Percentiles rank a stretch among this genome's conserved stretches.
phyloP scores from a whole-genome alignment of 2,329 filamentous ascomycete genomes.

The Orbilia quercus region DNA sequence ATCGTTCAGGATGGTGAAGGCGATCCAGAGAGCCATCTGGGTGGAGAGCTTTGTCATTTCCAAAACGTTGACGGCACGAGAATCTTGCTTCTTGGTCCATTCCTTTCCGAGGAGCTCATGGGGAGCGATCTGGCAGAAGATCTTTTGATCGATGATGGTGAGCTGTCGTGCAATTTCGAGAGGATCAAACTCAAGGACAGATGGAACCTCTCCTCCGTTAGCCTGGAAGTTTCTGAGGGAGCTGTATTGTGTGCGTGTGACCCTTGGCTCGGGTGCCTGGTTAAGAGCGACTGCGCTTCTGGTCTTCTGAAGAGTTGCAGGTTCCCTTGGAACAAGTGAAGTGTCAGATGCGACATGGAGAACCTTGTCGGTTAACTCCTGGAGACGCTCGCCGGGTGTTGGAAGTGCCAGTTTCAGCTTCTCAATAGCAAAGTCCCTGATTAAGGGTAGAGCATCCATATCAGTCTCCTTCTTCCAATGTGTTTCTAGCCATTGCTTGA shows the following conservation, averaged over 20 bases:
- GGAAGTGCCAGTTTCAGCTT: constrained; percentile 77
- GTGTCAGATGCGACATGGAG: constrained; percentile 72
- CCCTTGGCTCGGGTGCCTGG: constrained; percentile 70
- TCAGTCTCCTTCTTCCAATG: constrained; percentile 91
- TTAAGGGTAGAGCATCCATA: constrained; percentile 77
- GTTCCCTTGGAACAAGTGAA: constrained; percentile 82
- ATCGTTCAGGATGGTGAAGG: constrained; percentile 87
- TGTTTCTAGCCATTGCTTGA: constrained; percentile 97
- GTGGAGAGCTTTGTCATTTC: constrained; percentile 94
- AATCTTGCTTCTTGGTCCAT: constrained; percentile 89
- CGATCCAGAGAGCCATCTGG: constrained; percentile 89
- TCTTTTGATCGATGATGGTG: constrained; percentile 87
- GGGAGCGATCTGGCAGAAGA: constrained; percentile 91
- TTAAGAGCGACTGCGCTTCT: constrained; percentile 41
- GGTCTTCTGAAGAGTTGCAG: constrained; percentile 76
- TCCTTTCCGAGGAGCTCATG: constrained; percentile 91
- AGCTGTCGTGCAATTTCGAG: constrained; percentile 91
- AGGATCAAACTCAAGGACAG: constrained; percentile 89
- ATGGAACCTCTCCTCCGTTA: constrained; percentile 73
- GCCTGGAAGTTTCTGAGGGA: constrained; percentile 79
- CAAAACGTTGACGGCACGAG: constrained; percentile 86
- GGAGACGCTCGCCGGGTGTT: constrained; percentile 80
- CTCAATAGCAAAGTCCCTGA: constrained; percentile 81
- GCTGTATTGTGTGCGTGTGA: constrained; percentile 81
- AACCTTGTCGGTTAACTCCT: constrained; percentile 83